These are phyloP conservation scores for Myxozyma udenii DNA, from an alignment of 805 yeast species.

Conservation along the genomic window DNA sequence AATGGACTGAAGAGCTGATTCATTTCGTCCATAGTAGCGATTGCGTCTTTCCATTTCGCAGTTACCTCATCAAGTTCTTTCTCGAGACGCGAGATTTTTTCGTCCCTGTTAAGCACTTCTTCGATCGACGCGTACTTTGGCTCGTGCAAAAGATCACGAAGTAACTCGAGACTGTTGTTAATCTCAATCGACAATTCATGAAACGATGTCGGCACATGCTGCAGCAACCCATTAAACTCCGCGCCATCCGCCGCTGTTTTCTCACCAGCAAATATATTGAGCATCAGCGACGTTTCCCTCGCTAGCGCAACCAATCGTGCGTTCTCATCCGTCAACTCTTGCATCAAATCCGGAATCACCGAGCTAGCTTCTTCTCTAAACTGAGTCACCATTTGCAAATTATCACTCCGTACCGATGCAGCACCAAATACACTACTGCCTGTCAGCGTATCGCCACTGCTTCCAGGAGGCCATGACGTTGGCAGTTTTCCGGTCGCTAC, in stretches of 20 bases:
- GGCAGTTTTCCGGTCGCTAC: slow-evolving; percentile 14
- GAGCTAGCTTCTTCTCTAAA: slow-evolving; percentile 12
- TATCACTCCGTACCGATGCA: slow-evolving; percentile 5
- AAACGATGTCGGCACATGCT: slow-evolving; percentile 22
- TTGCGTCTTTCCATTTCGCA: slow-evolving; percentile 34
- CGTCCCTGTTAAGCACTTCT: slow-evolving; percentile 20
- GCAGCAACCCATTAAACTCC: slow-evolving; percentile 16
- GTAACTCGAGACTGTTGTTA: slow-evolving; percentile 21
- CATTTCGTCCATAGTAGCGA: slow-evolving; percentile 37
- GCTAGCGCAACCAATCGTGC: slow-evolving; percentile 20
- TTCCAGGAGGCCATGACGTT: slow-evolving; percentile 9
- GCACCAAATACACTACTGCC: background rate
- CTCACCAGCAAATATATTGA: slow-evolving; percentile 25
- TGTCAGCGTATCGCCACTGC: background rate
- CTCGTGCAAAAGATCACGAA: slow-evolving; percentile 25
- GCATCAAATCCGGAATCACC: slow-evolving; percentile 20
- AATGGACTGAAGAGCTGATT: slow-evolving; percentile 13
- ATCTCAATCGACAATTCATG: slow-evolving; percentile 26
- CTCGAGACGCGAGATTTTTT: slow-evolving; percentile 23
- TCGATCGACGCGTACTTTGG: slow-evolving; percentile 23
- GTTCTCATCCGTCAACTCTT: slow-evolving; percentile 24
- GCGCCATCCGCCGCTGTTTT: slow-evolving; percentile 10
- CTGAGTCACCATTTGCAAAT: slow-evolving; percentile 7
- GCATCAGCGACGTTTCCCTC: slow-evolving; percentile 23
- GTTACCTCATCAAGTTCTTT: slow-evolving; percentile 31